phyloP scores from a whole-genome alignment of 139 green algal species.

The Yamagishiella unicocca region DNA sequence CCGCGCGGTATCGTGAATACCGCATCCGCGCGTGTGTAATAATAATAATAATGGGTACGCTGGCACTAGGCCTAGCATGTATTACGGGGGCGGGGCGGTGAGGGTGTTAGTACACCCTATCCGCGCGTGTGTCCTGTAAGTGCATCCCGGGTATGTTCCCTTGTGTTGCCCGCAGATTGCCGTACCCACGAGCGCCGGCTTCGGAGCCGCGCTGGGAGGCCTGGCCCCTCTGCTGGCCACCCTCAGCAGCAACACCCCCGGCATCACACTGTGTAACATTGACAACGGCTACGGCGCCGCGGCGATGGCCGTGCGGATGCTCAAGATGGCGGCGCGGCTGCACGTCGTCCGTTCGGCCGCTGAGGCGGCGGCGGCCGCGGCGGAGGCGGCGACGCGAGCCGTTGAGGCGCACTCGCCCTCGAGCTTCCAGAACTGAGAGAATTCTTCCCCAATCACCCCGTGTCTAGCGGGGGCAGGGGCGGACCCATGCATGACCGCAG shows the following conservation, averaged over 20 bases:
- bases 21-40: no score
- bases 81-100: no score
- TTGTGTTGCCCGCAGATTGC: slow-evolving; percentile 59
- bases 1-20: no score
- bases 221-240: slow-evolving; percentile 71
- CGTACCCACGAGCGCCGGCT: slow-evolving; percentile 79
- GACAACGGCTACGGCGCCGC: slow-evolving; percentile 72
- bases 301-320: slow-evolving; percentile 76
- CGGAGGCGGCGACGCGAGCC: not conserved
- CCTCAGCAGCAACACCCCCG: slow-evolving; percentile 32
- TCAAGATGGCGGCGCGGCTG: slow-evolving; percentile 59
- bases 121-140: no score
- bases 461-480: no score
- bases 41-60: no score
- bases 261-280: slow-evolving; percentile 86
- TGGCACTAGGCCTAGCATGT: no score
- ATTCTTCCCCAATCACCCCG: no score
- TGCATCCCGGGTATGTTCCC: no score
- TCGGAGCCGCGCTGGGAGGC: slow-evolving; percentile 74
- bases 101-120: no score
- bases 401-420: not conserved
- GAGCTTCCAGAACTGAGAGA: not conserved
- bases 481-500: no score
- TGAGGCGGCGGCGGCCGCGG: slow-evolving; percentile 20
- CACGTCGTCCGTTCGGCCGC: slow-evolving; percentile 23